phyloP scores from a whole-genome alignment of 1,284 basidiomycete genomes.

The Phaffia rhodozyma region DNA sequence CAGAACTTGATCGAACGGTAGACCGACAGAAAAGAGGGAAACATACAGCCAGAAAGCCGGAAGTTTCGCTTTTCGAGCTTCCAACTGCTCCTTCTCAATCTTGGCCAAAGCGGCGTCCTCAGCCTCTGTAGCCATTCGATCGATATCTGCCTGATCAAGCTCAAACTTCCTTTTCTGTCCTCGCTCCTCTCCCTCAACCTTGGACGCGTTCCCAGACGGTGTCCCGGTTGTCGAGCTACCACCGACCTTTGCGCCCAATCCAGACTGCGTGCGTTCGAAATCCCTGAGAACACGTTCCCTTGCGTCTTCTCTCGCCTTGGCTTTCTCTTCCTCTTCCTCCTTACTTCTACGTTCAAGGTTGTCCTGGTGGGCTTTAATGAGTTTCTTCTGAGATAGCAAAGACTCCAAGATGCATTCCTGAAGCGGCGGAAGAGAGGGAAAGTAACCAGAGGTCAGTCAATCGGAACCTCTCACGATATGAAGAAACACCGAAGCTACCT shows the following conservation, averaged over 20 bases:
- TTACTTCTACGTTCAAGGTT: slow-evolving; percentile 57
- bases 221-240: slow-evolving; percentile 13
- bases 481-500: slow-evolving; percentile 43
- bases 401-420: slow-evolving; percentile 25
- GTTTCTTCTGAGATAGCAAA: slow-evolving; percentile 67
- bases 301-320: slow-evolving; percentile 53
- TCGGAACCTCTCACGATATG: not conserved
- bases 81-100: slow-evolving; percentile 74
- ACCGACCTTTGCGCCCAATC: slow-evolving; percentile 36
- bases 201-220: slow-evolving; percentile 13
- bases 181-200: slow-evolving; percentile 26
- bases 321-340: slow-evolving; percentile 61
- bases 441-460: not conserved
- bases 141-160: slow-evolving; percentile 48
- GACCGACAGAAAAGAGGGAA: not conserved
- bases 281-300: slow-evolving; percentile 70
- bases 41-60: slow-evolving; percentile 76
- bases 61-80: slow-evolving; percentile 68
- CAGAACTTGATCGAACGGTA: not conserved
- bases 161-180: slow-evolving; percentile 58
- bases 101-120: slow-evolving; percentile 68
- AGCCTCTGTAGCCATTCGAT: slow-evolving; percentile 58
- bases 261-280: slow-evolving; percentile 71
- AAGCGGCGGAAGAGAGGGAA: slow-evolving; percentile 20
- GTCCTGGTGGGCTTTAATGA: slow-evolving; percentile 72